phyloP scores from a whole-genome alignment of 164 flowering plant genomes.

The Magnolia changhungtana region DNA sequence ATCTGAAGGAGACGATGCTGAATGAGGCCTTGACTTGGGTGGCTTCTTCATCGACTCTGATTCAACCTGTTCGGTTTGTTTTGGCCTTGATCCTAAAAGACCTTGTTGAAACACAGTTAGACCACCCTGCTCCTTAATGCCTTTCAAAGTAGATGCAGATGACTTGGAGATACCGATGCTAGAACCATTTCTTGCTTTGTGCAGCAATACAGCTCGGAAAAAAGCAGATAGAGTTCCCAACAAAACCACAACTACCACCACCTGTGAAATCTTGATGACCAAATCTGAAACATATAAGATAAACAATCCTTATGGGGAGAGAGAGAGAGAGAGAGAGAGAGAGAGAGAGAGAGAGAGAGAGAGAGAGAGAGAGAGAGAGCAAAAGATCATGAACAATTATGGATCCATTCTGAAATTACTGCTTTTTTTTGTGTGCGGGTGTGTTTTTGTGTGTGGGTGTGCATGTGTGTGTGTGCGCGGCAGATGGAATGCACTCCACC shows the following conservation, averaged over 20 bases:
- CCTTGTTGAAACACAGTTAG: conserved; percentile 65
- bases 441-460: too few species aligned
- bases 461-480: too few species aligned
- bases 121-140: conserved; percentile 28
- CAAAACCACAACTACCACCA: conserved; percentile 41
- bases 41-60: conserved; percentile 57
- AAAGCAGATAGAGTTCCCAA: conserved; percentile 57
- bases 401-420: background rate
- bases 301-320: background rate
- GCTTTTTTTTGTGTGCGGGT: too few species aligned
- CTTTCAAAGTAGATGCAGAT: conserved; percentile 37
- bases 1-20: conserved; percentile 40
- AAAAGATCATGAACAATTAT: background rate
- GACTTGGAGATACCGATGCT: conserved; percentile 10
- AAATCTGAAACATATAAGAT: conserved; percentile 42
- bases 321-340: too few species aligned
- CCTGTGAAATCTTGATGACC: conserved; percentile 34
- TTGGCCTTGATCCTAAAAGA: conserved; percentile 66
- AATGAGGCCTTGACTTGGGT: conserved; percentile 48
- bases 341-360: too few species aligned
- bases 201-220: conserved; percentile 46
- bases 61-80: conserved; percentile 22
- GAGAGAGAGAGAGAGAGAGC: too few species aligned
- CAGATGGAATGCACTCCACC: too few species aligned
- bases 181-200: conserved; percentile 30